Evolutionary conservation across 495 filamentous ascomycete species (phyloP).

Genomic region (Halenospora varia): DNA sequence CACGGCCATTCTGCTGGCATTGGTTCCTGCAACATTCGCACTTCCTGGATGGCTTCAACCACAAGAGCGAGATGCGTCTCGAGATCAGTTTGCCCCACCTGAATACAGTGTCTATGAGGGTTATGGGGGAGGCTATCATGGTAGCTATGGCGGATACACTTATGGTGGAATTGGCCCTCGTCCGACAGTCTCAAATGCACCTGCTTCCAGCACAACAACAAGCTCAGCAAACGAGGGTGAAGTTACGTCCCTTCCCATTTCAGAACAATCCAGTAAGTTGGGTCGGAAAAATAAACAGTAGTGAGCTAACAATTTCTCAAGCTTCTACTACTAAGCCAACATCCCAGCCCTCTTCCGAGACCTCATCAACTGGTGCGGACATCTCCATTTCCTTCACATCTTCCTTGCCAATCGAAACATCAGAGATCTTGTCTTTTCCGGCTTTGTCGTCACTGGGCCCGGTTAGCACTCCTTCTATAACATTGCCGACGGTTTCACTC

Average conservation of each 20-base stretch:
- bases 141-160: conserved; percentile 39
- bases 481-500: too few species aligned
- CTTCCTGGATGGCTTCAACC: conserved; percentile 25
- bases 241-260: not conserved
- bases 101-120: conserved; percentile 28
- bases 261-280: not conserved
- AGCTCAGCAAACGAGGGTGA: conserved; percentile 12
- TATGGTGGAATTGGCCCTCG: conserved; percentile 30
- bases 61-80: conserved; percentile 21
- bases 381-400: too few species aligned
- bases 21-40: conserved; percentile 26
- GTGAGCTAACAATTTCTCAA: too few species aligned
- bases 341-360: too few species aligned
- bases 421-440: too few species aligned
- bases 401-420: too few species aligned
- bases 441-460: too few species aligned
- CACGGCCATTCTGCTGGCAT: conserved; percentile 29
- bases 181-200: conserved; percentile 19
- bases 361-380: too few species aligned
- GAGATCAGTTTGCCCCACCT: conserved; percentile 7
- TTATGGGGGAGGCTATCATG: conserved; percentile 26
- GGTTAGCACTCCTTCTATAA: too few species aligned
- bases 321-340: not conserved
- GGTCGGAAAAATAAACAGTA: too few species aligned
- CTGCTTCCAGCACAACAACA: not conserved